Evolutionary conservation across 768 basidiomycete species (phyloP), one percentile per base, ranked within the genome.

Genomic region (Boletus huronensis): DNA sequence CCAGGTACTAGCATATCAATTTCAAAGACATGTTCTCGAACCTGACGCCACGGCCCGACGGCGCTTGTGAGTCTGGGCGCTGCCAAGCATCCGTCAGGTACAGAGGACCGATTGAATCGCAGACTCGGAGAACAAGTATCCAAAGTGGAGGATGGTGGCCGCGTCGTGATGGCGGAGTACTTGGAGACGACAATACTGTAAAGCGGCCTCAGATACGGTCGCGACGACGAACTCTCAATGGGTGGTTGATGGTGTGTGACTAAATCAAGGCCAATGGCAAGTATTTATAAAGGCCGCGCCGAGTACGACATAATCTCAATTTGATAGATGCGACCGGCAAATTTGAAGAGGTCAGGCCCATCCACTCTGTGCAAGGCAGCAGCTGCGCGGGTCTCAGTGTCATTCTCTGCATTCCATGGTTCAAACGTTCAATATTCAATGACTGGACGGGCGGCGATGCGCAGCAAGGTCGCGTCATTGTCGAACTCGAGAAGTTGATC

Each of bases 91-190:
- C n/a, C n/a, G n/a, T 34, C 29, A 51, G 38, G 52, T 25, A 41
- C 39, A 4, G 10, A 21, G 29, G 17, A 32, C 16, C 5, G 0
- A 16, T 16, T 25, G 34, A 5, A 19, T 9, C 32, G 26, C 14
- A 31, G 32, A 45, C 11, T n/a, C n/a, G 54, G 52, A 56, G 34
- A 25, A 25, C 39, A n/a, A 19, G 32, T 53, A 47, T 40, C 53
- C 31, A 39, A 34, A 50, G 23, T 11, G 2, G 36, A 26, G 43
- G 21, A 29, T n/a, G 47, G 55, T 39, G 19, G 14, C 54, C 41
- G 25, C 36, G 14, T 57, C 46, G 45, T 26, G 14, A 26, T 32
- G 43, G 25, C 25, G 19, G 40, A 21, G 38, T 28, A n/a, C 34
- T 16, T 40, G 34, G 32, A 56, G 40, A 56, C 32, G 52, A 43